Evolutionary conservation across 2,329 filamentous ascomycete genomes (phyloP).

Genomic region (Gnomoniopsis sp.): DNA sequence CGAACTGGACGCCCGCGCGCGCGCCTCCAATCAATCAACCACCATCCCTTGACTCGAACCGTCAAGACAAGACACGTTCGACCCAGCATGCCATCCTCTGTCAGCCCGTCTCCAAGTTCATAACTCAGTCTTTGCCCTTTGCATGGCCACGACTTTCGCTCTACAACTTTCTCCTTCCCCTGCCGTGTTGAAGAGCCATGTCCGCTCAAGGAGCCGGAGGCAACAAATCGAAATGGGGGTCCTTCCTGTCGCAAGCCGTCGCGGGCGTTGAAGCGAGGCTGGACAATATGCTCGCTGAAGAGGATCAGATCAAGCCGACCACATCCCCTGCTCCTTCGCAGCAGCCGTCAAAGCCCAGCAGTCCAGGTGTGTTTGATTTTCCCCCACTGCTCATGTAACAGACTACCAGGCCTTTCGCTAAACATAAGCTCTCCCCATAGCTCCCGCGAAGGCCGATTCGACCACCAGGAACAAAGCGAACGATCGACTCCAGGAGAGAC

Average conservation of each 20-base stretch:
- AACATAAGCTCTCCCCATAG: constrained; percentile 24
- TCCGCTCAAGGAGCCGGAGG: constrained; percentile 39
- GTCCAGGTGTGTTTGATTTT: constrained; percentile 24
- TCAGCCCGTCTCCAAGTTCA: background rate
- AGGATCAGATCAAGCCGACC: constrained; percentile 47
- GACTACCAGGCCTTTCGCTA: constrained; percentile 3
- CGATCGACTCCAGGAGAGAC: constrained; percentile 81
- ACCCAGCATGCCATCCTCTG: constrained; percentile 13
- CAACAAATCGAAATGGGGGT: constrained; percentile 66
- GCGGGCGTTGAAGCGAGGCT: constrained; percentile 90
- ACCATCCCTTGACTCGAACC: constrained; percentile 8
- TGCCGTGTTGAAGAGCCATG: constrained; percentile 33
- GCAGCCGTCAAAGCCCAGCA: constrained; percentile 30
- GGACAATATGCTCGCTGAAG: constrained; percentile 85
- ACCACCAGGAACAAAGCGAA: constrained; percentile 56
- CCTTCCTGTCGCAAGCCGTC: constrained; percentile 83
- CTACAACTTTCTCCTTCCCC: background rate
- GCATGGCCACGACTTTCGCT: constrained; percentile 18
- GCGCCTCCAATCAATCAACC: background rate
- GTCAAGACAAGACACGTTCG: background rate
- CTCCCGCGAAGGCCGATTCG: constrained; percentile 61
- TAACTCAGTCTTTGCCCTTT: constrained; percentile 6
- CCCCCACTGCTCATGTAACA: too few relatives aligned
- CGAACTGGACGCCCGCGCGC: background rate
- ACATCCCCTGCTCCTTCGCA: constrained; percentile 27